Conservation (phyloP, 2,329 filamentous ascomycete species). For the Fusarium paranaense region DNA sequence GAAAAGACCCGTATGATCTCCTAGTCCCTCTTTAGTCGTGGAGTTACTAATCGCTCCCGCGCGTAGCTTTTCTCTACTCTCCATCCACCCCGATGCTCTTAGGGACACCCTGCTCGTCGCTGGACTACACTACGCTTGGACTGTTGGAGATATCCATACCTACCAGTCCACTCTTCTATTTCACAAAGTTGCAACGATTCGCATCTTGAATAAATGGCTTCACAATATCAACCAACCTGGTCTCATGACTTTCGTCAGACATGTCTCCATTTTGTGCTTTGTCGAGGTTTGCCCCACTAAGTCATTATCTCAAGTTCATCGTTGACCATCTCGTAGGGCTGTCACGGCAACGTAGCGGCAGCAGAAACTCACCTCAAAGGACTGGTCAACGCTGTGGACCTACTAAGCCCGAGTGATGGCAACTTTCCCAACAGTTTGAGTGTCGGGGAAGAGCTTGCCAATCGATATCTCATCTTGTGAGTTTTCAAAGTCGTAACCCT, state of each 20-base stretch:
- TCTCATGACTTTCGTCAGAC: slow-evolving; percentile 32
- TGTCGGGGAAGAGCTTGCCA: slow-evolving; percentile 35
- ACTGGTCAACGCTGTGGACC: slow-evolving; percentile 25
- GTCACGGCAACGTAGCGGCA: slow-evolving; percentile 30
- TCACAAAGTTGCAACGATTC: slow-evolving; percentile 36
- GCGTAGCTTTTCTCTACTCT: slow-evolving; percentile 20
- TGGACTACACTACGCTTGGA: slow-evolving; percentile 39
- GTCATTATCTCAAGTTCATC: too few relatives aligned
- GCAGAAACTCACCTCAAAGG: slow-evolving; percentile 39
- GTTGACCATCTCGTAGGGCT: too few relatives aligned
- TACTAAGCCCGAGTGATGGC: slow-evolving; percentile 19
- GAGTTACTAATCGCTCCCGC: fast-evolving
- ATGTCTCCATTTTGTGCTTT: slow-evolving; percentile 35
- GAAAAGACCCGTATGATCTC: slow-evolving; percentile 14
- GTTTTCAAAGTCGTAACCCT: background rate
- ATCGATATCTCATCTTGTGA: slow-evolving; percentile 39
- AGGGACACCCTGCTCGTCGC: slow-evolving; percentile 37
- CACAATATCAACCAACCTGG: slow-evolving; percentile 5
- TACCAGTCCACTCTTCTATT: slow-evolving; percentile 38
- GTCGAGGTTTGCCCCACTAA: too few relatives aligned
- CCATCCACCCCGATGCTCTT: slow-evolving; percentile 33
- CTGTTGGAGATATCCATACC: slow-evolving; percentile 20
- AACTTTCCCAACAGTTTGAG: background rate
- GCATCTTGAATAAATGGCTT: slow-evolving; percentile 32
- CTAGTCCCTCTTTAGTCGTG: fast-evolving